A percentile compares a stretch with the other conserved stretches of the same genome.
phyloP scores from a whole-genome alignment of 2,329 filamentous ascomycete species.

The Neophaeococcomyces aloes region DNA sequence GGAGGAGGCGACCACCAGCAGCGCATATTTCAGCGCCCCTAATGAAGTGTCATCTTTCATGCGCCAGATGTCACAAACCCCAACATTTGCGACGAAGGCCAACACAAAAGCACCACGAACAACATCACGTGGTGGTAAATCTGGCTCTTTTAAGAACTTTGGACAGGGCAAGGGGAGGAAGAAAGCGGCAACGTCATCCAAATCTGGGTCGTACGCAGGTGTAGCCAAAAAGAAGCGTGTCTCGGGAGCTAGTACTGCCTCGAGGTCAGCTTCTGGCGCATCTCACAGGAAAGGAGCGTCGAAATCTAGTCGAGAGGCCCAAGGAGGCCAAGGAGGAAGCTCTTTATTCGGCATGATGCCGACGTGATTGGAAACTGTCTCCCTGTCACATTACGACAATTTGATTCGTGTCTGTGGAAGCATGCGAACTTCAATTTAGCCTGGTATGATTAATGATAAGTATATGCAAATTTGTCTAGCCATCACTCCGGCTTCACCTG shows the following conservation, averaged over 20 bases:
- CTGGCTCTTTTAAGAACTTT: too few relatives aligned
- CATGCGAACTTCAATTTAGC: too few relatives aligned
- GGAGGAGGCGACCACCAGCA: slow-evolving; percentile 13
- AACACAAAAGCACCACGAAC: slow-evolving; percentile 4
- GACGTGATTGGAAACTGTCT: background rate
- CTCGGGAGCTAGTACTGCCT: slow-evolving; percentile 2
- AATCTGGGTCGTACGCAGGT: background rate
- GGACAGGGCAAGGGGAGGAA: background rate
- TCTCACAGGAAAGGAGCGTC: background rate
- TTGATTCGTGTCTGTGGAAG: too few relatives aligned
- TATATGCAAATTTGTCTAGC: background rate
- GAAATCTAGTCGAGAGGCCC: too few relatives aligned
- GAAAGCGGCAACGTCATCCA: background rate
- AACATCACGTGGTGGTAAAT: background rate
- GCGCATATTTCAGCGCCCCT: slow-evolving; percentile 15
- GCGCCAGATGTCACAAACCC: slow-evolving; percentile 15
- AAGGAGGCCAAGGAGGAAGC: background rate
- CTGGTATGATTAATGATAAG: too few relatives aligned
- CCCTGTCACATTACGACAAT: too few relatives aligned
- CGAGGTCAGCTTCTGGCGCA: slow-evolving; percentile 2
- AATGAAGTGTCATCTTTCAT: slow-evolving; percentile 10
- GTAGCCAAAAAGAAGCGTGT: slow-evolving; percentile 7
- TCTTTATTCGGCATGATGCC: slow-evolving; percentile 8
- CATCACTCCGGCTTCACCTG: slow-evolving; percentile 1
- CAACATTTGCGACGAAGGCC: slow-evolving; percentile 5